phyloP scores from a whole-genome alignment of 2,329 filamentous ascomycete species.

The Triangularia verruculosa region DNA sequence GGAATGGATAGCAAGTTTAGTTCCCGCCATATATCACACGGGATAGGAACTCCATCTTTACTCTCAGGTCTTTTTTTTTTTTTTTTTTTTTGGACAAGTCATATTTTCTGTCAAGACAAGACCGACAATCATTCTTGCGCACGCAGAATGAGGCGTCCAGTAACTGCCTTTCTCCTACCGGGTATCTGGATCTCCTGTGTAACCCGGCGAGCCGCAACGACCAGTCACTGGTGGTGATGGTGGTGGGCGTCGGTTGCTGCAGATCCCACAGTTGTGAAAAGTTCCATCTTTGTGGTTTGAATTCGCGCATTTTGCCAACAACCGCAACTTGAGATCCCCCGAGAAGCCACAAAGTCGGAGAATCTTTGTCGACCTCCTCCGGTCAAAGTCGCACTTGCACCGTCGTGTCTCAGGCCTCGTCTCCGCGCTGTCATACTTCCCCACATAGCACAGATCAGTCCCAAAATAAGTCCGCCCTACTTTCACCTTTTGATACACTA shows the following conservation, averaged over 20 bases:
- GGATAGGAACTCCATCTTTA: no score
- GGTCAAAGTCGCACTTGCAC: not conserved
- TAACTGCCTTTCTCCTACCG: not conserved
- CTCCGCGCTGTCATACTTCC: not conserved
- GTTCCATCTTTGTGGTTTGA: not conserved
- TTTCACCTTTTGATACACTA: not conserved
- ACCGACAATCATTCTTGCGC: no score
- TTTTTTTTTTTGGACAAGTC: not conserved
- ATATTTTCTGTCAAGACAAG: not conserved
- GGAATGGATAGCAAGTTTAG: no score
- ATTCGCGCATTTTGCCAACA: not conserved
- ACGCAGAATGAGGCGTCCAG: not conserved
- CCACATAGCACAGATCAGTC: not conserved
- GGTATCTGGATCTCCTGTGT: not conserved
- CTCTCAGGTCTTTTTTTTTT: no score
- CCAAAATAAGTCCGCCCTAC: not conserved
- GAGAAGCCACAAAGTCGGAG: not conserved
- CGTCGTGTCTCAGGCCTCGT: not conserved
- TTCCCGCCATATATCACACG: no score
- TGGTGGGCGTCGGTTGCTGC: not conserved
- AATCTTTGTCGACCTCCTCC: not conserved
- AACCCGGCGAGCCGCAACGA: not conserved
- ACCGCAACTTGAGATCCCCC: not conserved
- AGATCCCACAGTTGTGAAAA: not conserved
- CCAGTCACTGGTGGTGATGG: not conserved